Conservation (phyloP, 805 yeast genomes). For the Candida morakotiae region DNA sequence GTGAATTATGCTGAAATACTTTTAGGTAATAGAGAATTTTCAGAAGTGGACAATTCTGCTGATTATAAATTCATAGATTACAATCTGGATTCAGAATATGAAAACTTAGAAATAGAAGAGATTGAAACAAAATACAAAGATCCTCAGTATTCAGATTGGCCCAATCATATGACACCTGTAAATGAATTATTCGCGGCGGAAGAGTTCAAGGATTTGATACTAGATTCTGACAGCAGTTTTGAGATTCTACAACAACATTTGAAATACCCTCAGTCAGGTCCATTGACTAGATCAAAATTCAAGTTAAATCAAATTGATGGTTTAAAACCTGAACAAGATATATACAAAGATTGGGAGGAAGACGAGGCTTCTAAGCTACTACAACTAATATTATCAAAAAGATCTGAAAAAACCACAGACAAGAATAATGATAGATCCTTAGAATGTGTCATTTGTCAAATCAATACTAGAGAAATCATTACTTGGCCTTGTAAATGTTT, state of each 20-base stretch:
- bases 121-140: neutral
- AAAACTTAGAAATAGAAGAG: slow-evolving; percentile 12
- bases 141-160: neutral
- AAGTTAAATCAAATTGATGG: neutral
- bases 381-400: slow-evolving; percentile 10
- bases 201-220: slow-evolving; percentile 22
- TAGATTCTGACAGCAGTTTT: slow-evolving; percentile 11
- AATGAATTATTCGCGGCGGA: slow-evolving; percentile 22
- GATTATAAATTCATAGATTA: slow-evolving; percentile 22
- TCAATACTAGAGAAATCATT: slow-evolving; percentile 67
- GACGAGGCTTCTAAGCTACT: slow-evolving; percentile 11
- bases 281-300: slow-evolving; percentile 32
- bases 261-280: slow-evolving; percentile 11
- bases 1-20: slow-evolving; percentile 22
- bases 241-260: slow-evolving; percentile 26
- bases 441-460: slow-evolving; percentile 79
- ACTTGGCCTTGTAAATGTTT: slow-evolving; percentile 94
- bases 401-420: slow-evolving; percentile 3
- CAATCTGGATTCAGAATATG: slow-evolving; percentile 13
- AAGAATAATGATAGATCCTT: slow-evolving; percentile 16
- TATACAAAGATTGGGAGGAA: neutral
- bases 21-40: slow-evolving; percentile 17
- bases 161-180: slow-evolving; percentile 11
- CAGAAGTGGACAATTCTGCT: slow-evolving; percentile 35
- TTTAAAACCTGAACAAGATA: neutral